Evolutionary conservation across 192 early-diverging fungal genomes (phyloP).

Genomic region (Helicostylum pulchrum): DNA sequence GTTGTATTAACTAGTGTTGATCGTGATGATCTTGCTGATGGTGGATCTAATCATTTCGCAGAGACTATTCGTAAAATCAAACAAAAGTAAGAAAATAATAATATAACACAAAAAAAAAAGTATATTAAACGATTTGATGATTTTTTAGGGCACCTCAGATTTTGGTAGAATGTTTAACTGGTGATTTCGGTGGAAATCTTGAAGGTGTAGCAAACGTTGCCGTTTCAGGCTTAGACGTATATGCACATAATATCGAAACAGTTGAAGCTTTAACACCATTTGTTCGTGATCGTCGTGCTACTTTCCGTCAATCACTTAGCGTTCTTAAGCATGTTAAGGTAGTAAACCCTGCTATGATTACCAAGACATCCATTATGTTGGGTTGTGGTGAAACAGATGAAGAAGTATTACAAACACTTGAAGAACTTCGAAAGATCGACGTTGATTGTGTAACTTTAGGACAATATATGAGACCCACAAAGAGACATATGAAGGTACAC

Average conservation of each 20-base stretch:
- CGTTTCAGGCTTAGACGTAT: slow-evolving; percentile 89
- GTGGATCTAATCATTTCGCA: slow-evolving; percentile 92
- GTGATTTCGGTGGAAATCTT: slow-evolving; percentile 85
- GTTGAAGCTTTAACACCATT: slow-evolving; percentile 85
- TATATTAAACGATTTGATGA: neutral
- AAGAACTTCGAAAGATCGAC: slow-evolving; percentile 73
- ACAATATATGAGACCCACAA: slow-evolving; percentile 99
- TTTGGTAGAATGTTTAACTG: slow-evolving; percentile 93
- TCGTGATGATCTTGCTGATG: slow-evolving; percentile 90
- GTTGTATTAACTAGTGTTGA: slow-evolving; percentile 97
- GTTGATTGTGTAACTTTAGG: slow-evolving; percentile 96
- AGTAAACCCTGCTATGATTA: slow-evolving; percentile 74
- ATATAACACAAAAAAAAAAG: neutral
- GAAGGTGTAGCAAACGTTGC: slow-evolving; percentile 81
- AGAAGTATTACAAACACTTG: slow-evolving; percentile 84
- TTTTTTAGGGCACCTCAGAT: slow-evolving; percentile 76
- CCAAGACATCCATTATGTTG: slow-evolving; percentile 98
- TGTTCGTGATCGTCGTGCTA: slow-evolving; percentile 91
- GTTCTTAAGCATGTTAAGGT: slow-evolving; percentile 88
- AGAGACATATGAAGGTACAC: slow-evolving; percentile 96
- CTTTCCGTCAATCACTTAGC: slow-evolving; percentile 86
- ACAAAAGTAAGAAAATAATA: slow-evolving; percentile 55
- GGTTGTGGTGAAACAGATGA: slow-evolving; percentile 95
- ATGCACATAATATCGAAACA: slow-evolving; percentile 98
- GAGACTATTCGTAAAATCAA: slow-evolving; percentile 88